Evolutionary conservation across 2,329 filamentous ascomycete species (phyloP), one percentile per base, ranked within the genome.

Genomic region (Fusarium denticulatum): DNA sequence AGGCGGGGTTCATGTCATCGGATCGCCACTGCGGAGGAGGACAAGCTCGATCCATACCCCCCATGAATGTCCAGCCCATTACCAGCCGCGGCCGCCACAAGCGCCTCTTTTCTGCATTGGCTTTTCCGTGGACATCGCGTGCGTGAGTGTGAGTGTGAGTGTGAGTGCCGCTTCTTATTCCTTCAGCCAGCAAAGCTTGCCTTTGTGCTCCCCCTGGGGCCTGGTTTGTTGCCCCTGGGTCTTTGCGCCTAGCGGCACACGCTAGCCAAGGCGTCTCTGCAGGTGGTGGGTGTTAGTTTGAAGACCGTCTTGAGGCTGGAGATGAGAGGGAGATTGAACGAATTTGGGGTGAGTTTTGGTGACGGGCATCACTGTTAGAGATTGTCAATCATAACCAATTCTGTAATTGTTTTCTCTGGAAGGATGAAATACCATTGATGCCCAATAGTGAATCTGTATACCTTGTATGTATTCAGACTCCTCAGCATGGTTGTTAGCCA

Each of bases 21-120:
- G 68, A 76, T 76, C 72, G 73, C 71, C 71, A 40, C 47, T 69
- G 67, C 46, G 28, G 53, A 43, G 39, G 39, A 42, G 45, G 50
- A 70, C 53, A 60, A 69, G 62, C 60, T 71, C 55, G 56, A 74
- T 73, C 43, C 45, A 20, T 26, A 7, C 53, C 45, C 40, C 45
- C 57, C 50, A 66, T 53, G 57, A 52, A 52, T 57, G 30, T 37
- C 65, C 60, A 61, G 32, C 30, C 65, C 60, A 61, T 46, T 64
- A 46, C 53, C 71, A 68, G 37, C 52, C 66, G 66, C 60, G 67
- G 57, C 76, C 74, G 74, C 74, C 76, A 75, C 76, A 75, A 73
- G 67, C 74, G 72, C 70, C 66, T 63, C 72, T 72, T 64, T 69
- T 45, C 43, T 70, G 49, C 47, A 47, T 66, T 65, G 32, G 60